These are phyloP conservation scores for Pelargonium fulgidum DNA, from an alignment of 441 rosid genomes.

Conservation along the genomic window DNA sequence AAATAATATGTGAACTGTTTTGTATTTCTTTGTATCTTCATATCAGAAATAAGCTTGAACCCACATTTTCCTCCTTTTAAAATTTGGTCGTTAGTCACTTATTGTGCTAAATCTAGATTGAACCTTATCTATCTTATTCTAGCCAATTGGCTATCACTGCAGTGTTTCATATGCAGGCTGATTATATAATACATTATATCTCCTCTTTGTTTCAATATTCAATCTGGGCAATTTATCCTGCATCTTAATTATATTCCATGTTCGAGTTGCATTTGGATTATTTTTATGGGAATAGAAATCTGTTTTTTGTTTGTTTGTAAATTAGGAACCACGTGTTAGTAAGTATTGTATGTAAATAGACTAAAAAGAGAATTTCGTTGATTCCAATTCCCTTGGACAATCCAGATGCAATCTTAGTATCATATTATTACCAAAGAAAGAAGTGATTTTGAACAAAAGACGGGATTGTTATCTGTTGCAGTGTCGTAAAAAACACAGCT, in stretches of 20 bases:
- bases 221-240: not conserved
- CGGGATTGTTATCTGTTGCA: conserved; percentile 42
- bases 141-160: not conserved
- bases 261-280: not conserved
- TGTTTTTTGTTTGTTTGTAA: not conserved
- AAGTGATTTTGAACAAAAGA: conserved; percentile 21
- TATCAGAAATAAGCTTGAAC: not conserved
- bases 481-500: conserved; percentile 96
- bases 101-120: too few species aligned
- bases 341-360: not conserved
- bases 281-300: not conserved
- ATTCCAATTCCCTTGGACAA: not conserved
- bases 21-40: too few species aligned
- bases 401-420: not conserved
- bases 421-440: conserved; percentile 21
- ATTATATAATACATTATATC: not conserved
- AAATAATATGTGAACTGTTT: not conserved
- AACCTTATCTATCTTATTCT: not conserved
- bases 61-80: not conserved
- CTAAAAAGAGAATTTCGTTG: not conserved
- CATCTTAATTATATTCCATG: not conserved
- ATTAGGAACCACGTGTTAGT: not conserved
- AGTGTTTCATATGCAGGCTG: too few species aligned
- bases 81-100: not conserved
- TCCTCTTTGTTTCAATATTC: not conserved